Evolutionary conservation across 352 stramenopile genomes (phyloP).

Genomic region (Pythium diclinum): DNA sequence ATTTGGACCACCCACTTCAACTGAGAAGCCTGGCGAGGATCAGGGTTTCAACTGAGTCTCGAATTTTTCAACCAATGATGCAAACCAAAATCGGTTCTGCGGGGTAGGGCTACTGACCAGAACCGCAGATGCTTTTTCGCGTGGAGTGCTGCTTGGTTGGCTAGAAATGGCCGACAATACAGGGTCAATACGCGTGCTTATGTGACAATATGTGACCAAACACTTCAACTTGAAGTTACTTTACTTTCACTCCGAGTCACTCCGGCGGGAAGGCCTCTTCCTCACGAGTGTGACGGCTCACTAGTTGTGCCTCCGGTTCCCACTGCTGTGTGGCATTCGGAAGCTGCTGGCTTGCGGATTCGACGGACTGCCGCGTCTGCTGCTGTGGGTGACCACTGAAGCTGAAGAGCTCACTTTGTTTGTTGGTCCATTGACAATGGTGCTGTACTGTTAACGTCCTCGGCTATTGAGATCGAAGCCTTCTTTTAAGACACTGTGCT

Average conservation of each 20-base stretch:
- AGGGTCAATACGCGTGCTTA: not conserved
- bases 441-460: no score
- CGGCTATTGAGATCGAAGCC: no score
- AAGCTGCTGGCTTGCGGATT: no score
- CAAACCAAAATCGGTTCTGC: not conserved
- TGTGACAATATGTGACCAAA: not conserved
- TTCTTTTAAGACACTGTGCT: no score
- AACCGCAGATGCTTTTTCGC: not conserved
- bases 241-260: not conserved
- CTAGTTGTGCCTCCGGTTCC: not conserved
- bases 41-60: slow-evolving; percentile 15
- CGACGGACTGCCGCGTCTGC: no score
- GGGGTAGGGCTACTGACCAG: not conserved
- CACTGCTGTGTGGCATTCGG: no score
- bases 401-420: no score
- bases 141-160: slow-evolving; percentile 22
- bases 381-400: no score
- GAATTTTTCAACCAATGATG: slow-evolving; percentile 12
- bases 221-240: slow-evolving; percentile 31
- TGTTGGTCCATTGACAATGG: no score
- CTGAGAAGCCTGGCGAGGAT: not conserved
- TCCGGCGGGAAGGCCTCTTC: not conserved
- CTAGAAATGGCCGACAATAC: slow-evolving; percentile 15
- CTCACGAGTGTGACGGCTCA: not conserved
- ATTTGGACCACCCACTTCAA: slow-evolving; percentile 28